Percentiles rank a stretch among this genome's conserved stretches.
Conservation (phyloP, 345 rosid genomes). For the Firmiana major region DNA sequence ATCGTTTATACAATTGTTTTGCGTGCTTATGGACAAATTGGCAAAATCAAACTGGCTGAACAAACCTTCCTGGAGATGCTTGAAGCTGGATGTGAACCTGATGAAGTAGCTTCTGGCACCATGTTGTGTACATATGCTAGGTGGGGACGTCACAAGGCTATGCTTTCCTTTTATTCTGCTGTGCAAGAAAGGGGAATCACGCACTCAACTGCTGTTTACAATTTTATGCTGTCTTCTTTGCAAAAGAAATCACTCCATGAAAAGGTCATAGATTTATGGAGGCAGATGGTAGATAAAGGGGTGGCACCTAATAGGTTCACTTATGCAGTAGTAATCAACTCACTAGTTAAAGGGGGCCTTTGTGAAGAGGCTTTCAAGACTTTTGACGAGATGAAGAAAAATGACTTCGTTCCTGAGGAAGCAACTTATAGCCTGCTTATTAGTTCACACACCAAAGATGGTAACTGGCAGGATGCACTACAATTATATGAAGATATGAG, state of each 20-base stretch:
- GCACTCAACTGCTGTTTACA: constrained; percentile 68
- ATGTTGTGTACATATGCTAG: constrained; percentile 91
- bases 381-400: constrained; percentile 66
- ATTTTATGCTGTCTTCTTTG: constrained; percentile 87
- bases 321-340: constrained; percentile 69
- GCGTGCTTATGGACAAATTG: constrained; percentile 79
- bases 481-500: constrained; percentile 70
- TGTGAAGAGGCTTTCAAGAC: constrained; percentile 53
- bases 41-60: constrained; percentile 84
- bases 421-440: constrained; percentile 74
- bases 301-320: constrained; percentile 62
- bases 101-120: constrained; percentile 91
- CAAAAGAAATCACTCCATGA: constrained; percentile 78
- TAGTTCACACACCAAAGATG: constrained; percentile 41
- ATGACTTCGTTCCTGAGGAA: constrained; percentile 74
- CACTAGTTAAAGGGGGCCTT: constrained; percentile 57
- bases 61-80: constrained; percentile 90
- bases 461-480: constrained; percentile 56
- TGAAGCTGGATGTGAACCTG: constrained; percentile 84
- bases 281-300: constrained; percentile 51
- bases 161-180: constrained; percentile 73
- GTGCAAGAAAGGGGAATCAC: constrained; percentile 56
- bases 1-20: constrained; percentile 70
- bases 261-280: constrained; percentile 70
- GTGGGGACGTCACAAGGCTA: constrained; percentile 85